Base-by-base conservation (phyloP, 495 filamentous ascomycete species). In the Aspergillus egyptiacus region DNA sequence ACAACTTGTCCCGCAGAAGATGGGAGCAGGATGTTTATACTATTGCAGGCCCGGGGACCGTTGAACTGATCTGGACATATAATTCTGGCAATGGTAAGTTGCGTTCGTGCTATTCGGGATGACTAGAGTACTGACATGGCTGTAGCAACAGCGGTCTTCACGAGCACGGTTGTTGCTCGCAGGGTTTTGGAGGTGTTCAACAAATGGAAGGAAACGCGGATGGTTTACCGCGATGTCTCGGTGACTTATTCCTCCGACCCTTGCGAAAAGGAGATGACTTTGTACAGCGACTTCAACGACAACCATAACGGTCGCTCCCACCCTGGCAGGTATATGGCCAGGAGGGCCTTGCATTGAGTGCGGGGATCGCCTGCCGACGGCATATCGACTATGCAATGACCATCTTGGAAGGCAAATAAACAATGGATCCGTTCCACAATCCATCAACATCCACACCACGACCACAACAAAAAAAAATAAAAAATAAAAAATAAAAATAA, bases 81-180 rank as follows among this genome's bases (percentile, higher is more conserved):
- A 68, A 68, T 48, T 62, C 57, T 49, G 65, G 65, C 13, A 68
- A 68, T 31, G 65, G 65, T 68, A 44, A 57, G 64, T 53, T 5
- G n/a, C n/a, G 2, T 7, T 2, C 7, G 15, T 2, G 15, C 14
- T 27, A 1, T 22, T 46, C 49, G 32, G 45, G 28, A 17, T 11
- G 23, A 15, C 22, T 43, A 13, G 14, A 68, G 65, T 63, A 11
- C 51, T 54, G 32, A 48, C 33, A 17, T 11, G 23, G 13, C 22
- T 43, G 14, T 19, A 68, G 65, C 65, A 11, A 68, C 63, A 14
- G 65, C 61, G 11, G 60, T 68, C 22, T 68, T 68, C 48, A 62
- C 58, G 34, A 65, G 57, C 54, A 66, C 64, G 13, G 50, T 36
- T 10, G 49, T 63, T 46, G 63, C 65, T 48, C 63, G 65, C 15